Evolutionary conservation across 1,139 yeast species (phyloP).

Genomic region (Protomyces gravidus): DNA sequence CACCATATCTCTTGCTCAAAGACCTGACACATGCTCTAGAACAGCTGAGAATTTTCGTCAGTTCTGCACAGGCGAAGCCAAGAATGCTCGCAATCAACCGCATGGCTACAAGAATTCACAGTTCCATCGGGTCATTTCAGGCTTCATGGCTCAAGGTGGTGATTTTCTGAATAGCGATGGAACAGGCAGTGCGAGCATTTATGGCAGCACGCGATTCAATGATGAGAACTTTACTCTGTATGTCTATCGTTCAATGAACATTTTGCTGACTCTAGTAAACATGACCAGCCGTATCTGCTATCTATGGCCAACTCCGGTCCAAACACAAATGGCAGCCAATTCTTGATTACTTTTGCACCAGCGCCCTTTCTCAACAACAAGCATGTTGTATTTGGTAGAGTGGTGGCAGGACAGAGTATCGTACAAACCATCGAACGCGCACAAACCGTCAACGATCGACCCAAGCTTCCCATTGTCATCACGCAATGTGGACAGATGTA

Average conservation of each 20-base stretch:
- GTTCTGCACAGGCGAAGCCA: constrained; percentile 53
- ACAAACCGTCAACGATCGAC: constrained; percentile 16
- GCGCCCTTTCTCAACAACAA: constrained; percentile 75
- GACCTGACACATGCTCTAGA: constrained; percentile 3
- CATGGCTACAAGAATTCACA: constrained; percentile 70
- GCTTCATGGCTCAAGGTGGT: constrained; percentile 93
- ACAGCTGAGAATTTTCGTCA: constrained; percentile 55
- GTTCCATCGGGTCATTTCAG: constrained; percentile 86
- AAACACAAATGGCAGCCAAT: constrained; percentile 92
- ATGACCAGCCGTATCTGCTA: constrained; percentile 77
- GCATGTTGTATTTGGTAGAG: constrained; percentile 94
- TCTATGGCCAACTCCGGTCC: constrained; percentile 98
- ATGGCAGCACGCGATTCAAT: constrained; percentile 64
- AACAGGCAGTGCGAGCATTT: constrained; percentile 46
- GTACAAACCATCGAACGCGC: constrained; percentile 66
- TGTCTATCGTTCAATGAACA: constrained; percentile 51
- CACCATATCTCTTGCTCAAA: constrained; percentile 33
- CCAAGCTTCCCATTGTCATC: constrained; percentile 18
- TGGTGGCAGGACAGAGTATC: constrained; percentile 73
- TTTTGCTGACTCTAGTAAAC: constrained; percentile 44
- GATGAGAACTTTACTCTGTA: constrained; percentile 92
- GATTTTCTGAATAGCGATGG: constrained; percentile 74
- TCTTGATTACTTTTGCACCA: constrained; percentile 72
- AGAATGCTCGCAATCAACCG: constrained; percentile 44
- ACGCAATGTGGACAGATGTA: constrained; percentile 29